Conservation (phyloP, 225 moss, liverwort and hornwort genomes). For the Pseudisothecium myosuroides region DNA sequence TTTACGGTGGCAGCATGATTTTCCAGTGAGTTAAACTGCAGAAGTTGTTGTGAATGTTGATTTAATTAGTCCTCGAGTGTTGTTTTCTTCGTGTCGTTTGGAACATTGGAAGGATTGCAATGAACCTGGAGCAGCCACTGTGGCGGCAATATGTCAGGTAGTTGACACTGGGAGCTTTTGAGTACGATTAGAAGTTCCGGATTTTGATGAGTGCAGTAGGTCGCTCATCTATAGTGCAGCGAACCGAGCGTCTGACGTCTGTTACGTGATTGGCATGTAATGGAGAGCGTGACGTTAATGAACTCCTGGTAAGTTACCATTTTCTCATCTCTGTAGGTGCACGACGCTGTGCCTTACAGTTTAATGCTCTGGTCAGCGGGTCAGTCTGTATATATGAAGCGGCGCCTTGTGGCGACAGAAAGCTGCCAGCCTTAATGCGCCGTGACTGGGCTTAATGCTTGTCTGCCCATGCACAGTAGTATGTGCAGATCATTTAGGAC, state of each 20-base stretch:
- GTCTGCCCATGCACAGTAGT: neutral
- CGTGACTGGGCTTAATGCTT: constrained; percentile 2
- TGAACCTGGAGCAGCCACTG: neutral
- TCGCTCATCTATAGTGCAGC: neutral
- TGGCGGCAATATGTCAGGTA: neutral
- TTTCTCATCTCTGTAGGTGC: neutral
- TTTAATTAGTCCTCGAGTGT: neutral
- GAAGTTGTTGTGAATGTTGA: neutral
- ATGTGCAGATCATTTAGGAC: neutral
- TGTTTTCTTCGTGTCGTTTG: neutral
- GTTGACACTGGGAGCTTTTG: neutral
- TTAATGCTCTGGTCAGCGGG: constrained; percentile 9
- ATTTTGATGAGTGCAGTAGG: neutral
- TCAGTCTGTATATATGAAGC: constrained; percentile 3
- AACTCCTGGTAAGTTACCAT: neutral
- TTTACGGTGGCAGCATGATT: neutral
- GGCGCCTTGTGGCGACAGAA: constrained; percentile 8
- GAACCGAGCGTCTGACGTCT: neutral
- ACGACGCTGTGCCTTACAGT: neutral
- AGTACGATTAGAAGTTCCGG: neutral
- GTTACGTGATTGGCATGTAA: neutral
- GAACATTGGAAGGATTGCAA: neutral
- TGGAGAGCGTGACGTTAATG: neutral
- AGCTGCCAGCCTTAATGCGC: constrained; percentile 23
- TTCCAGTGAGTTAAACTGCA: neutral